Evolutionary conservation across 805 yeast genomes (phyloP), one percentile per base, ranked within the genome.

Genomic region (Cyberlindnera mycetangii): DNA sequence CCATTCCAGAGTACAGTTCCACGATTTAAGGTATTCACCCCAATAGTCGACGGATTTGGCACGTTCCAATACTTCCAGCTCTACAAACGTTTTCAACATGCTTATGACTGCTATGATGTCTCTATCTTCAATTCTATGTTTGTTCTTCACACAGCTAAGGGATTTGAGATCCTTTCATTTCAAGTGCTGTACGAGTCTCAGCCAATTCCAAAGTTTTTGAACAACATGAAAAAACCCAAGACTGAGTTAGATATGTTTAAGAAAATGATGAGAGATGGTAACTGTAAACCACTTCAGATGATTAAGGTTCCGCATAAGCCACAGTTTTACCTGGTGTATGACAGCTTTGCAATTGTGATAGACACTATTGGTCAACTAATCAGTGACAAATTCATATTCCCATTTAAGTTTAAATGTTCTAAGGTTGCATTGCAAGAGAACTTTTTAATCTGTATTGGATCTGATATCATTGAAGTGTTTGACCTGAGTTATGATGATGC

Each of bases 391-490:
- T 71, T 67, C 49, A 64, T 71, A 6, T 52, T 72, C 37, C 72
- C 71, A 7, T 60, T 72, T 46, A 71, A 70, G 45, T 71, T 71
- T 47, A 64, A 60, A 45, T 71, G 75, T 45, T 52, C 63, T 1
- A 61, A 60, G 2, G 74, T 71, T 6, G 66, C 72, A 3, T 61
- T 76, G 15, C 50, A 70, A 37, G 68, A 68, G 30, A 78, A 76
- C 12, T 76, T 69, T 53, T 60, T 81, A 44, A 59, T 81, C 7
- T 60, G 84, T 5, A 72, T 79, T 22, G 79, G 83, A 33, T 80
- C 81, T 17, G 89, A 85, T 51, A 73, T 81, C 37, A 70, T 86
- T 8, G 95, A 88, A 56, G 71, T 88, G 3, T 79, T 89, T 68
- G 72, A 79, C 28, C 66, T 83, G 20, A 73, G 74, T 36, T 74